Percentiles rank a stretch among this genome's conserved stretches.
Evolutionary conservation across 768 basidiomycete genomes (phyloP).

Genomic region (Phlebiopsis flavidoalba): DNA sequence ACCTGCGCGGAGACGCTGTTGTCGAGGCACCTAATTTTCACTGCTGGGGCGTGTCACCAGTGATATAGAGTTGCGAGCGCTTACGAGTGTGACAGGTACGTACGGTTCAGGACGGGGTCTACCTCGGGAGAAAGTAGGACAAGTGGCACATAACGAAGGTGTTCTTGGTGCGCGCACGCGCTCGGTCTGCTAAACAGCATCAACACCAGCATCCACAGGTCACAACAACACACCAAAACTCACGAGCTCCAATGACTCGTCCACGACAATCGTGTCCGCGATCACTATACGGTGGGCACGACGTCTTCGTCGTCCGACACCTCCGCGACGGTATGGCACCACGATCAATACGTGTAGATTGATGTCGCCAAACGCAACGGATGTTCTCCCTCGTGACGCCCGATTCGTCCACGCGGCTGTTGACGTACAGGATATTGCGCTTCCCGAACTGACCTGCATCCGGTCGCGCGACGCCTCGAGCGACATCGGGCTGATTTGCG

Average conservation of each 20-base stretch:
- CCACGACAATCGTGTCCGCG: constrained; percentile 95
- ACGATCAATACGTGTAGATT: constrained; percentile 73
- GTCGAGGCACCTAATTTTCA: constrained; percentile 96
- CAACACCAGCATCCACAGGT: not conserved
- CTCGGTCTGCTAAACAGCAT: constrained; percentile 62
- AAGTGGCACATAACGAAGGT: constrained; percentile 93
- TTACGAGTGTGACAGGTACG: not conserved
- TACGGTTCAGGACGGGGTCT: constrained; percentile 53
- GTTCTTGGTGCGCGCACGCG: constrained; percentile 87
- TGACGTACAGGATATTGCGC: constrained; percentile 87
- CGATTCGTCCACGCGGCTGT: constrained; percentile 72
- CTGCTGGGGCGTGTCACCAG: constrained; percentile 36
- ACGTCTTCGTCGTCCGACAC: constrained; percentile 78
- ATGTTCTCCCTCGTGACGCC: constrained; percentile 71
- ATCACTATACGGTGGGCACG: constrained; percentile 85
- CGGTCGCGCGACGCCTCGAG: constrained; percentile 70
- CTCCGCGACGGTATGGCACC: constrained; percentile 71
- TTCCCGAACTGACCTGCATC: constrained; percentile 85
- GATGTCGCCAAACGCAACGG: constrained; percentile 72
- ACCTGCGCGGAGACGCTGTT: constrained; percentile 95
- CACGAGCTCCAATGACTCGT: constrained; percentile 81
- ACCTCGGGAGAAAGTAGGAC: constrained; percentile 74
- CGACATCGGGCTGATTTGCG: constrained; percentile 70
- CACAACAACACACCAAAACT: constrained; percentile 29
- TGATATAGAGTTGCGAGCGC: not conserved